A percentile compares a stretch with the other conserved stretches of the same genome.
phyloP scores from a whole-genome alignment of 495 filamentous ascomycete genomes.

The Talaromyces nanjingensis region DNA sequence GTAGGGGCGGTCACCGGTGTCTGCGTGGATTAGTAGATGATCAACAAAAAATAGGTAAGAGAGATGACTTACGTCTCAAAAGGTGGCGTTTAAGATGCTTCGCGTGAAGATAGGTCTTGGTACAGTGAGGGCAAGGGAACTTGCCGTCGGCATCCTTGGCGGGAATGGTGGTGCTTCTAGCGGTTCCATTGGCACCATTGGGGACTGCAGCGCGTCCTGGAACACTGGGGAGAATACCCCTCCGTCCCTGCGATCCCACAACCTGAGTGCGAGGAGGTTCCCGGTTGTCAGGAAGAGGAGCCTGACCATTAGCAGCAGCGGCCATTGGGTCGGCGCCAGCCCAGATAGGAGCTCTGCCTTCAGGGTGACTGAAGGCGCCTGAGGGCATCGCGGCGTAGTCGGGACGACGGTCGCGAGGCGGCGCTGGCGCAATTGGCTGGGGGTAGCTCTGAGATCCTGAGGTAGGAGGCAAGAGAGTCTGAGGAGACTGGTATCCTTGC shows the following conservation, averaged over 20 bases:
- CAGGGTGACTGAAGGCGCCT: slow-evolving; percentile 47
- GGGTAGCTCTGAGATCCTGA: slow-evolving; percentile 60
- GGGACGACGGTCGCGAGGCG: slow-evolving; percentile 49
- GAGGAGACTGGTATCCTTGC: slow-evolving; percentile 54
- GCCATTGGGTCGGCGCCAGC: slow-evolving; percentile 30
- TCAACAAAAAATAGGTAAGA: neutral
- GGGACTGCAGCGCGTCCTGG: slow-evolving; percentile 66
- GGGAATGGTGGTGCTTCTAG: slow-evolving; percentile 73
- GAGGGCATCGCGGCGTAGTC: slow-evolving; percentile 55
- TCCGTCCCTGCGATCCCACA: slow-evolving; percentile 83
- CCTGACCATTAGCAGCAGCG: slow-evolving; percentile 30
- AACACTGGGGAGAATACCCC: slow-evolving; percentile 85
- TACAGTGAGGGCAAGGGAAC: slow-evolving; percentile 94
- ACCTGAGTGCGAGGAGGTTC: slow-evolving; percentile 74
- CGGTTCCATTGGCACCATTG: slow-evolving; percentile 48
- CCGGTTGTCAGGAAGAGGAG: slow-evolving; percentile 30
- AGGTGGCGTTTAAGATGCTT: slow-evolving; percentile 97
- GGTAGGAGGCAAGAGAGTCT: slow-evolving; percentile 57
- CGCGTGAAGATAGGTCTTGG: slow-evolving; percentile 93
- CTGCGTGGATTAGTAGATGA: slow-evolving; percentile 32
- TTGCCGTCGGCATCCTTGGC: slow-evolving; percentile 94
- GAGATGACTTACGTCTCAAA: slow-evolving; percentile 71
- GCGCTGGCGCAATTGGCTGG: slow-evolving; percentile 65
- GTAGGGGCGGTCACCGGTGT: slow-evolving; percentile 95
- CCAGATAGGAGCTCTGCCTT: slow-evolving; percentile 35